These are phyloP conservation scores for Curvularia spicifera DNA, from an alignment of 2,329 filamentous ascomycete species.

Conservation along the genomic window DNA sequence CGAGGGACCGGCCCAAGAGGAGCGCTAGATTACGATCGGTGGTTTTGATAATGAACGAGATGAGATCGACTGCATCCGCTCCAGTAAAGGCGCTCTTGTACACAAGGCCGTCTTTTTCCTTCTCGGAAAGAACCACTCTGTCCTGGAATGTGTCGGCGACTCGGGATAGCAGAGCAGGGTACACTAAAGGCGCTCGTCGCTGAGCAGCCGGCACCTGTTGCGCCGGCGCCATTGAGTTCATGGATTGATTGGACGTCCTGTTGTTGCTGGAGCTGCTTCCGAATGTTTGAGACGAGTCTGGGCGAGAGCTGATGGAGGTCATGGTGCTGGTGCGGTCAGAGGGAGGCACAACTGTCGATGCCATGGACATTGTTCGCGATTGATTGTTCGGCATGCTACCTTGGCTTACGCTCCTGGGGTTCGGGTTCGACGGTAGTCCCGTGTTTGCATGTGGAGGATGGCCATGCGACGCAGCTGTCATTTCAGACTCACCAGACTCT, in stretches of 20 bases:
- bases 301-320: slow-evolving; percentile 54
- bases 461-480: slow-evolving; percentile 26
- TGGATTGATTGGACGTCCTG: slow-evolving; percentile 54
- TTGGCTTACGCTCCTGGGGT: slow-evolving; percentile 46
- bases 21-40: slow-evolving; percentile 94
- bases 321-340: slow-evolving; percentile 67
- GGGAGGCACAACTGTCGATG: slow-evolving; percentile 75
- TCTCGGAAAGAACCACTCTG: slow-evolving; percentile 82
- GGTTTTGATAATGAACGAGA: slow-evolving; percentile 96
- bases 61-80: slow-evolving; percentile 91
- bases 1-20: slow-evolving; percentile 85
- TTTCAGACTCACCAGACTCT: slow-evolving; percentile 56
- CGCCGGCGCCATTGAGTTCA: slow-evolving; percentile 35
- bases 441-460: slow-evolving; percentile 30
- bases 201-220: slow-evolving; percentile 56
- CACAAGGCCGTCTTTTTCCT: slow-evolving; percentile 93
- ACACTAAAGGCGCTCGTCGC: slow-evolving; percentile 80
- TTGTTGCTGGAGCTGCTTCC: slow-evolving; percentile 39
- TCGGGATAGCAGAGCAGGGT: slow-evolving; percentile 90
- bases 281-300: slow-evolving; percentile 47
- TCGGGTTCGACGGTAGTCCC: slow-evolving; percentile 44
- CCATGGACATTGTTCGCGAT: slow-evolving; percentile 88
- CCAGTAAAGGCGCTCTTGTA: slow-evolving; percentile 98
- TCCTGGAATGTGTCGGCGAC: slow-evolving; percentile 93
- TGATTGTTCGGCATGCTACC: slow-evolving; percentile 43